Evolutionary conservation across 495 filamentous ascomycete genomes (phyloP).

Genomic region (Hypomontagnella monticulosa): DNA sequence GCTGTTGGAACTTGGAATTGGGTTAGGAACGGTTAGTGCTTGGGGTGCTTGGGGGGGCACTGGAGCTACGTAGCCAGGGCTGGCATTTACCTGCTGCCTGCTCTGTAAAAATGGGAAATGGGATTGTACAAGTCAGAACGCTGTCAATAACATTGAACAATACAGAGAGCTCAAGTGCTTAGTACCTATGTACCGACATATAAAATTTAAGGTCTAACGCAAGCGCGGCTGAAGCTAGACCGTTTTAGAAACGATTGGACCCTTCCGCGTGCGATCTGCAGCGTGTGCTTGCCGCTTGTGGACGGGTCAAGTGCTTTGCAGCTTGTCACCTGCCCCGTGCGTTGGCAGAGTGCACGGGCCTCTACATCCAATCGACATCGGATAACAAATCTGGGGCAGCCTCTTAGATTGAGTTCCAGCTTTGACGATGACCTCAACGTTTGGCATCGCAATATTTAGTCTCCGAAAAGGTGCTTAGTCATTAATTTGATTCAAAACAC

Average conservation of each 20-base stretch:
- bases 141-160: neutral
- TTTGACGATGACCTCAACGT: slow-evolving; percentile 32
- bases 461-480: too few species aligned
- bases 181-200: neutral
- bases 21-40: slow-evolving; percentile 5
- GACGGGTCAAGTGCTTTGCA: slow-evolving; percentile 30
- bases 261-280: slow-evolving; percentile 30
- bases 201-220: slow-evolving; percentile 11
- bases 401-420: slow-evolving; percentile 18
- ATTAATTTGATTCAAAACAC: too few species aligned
- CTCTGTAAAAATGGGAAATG: neutral
- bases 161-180: neutral
- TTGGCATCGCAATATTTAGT: neutral
- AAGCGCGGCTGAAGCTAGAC: slow-evolving; percentile 34
- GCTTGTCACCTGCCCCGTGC: slow-evolving; percentile 30
- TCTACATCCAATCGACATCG: slow-evolving; percentile 6
- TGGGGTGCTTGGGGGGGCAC: neutral
- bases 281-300: slow-evolving; percentile 18
- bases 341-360: slow-evolving; percentile 15
- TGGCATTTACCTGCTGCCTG: slow-evolving; percentile 9
- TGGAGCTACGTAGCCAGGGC: slow-evolving; percentile 32
- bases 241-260: slow-evolving; percentile 31
- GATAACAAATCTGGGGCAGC: slow-evolving; percentile 28
- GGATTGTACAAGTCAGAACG: too few species aligned
- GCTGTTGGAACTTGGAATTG: slow-evolving; percentile 28